phyloP scores from a whole-genome alignment of 2,329 filamentous ascomycete species.

The Cladosporium phlei region DNA sequence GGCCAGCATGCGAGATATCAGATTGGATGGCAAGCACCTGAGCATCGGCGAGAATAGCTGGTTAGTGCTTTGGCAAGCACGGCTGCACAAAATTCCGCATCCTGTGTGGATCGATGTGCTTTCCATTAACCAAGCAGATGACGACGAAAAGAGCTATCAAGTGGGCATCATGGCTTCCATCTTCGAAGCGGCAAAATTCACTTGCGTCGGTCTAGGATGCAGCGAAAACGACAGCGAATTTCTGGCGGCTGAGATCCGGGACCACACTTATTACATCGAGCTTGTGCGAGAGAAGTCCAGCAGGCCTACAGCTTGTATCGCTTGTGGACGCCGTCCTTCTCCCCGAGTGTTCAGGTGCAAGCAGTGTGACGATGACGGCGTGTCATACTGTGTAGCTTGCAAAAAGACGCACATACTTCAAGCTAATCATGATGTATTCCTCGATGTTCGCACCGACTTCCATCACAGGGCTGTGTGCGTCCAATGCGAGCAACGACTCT shows the following conservation, averaged over 20 bases:
- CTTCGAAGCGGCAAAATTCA: constrained; percentile 5
- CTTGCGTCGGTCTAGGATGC: constrained; percentile 10
- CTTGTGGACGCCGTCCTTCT: neutral
- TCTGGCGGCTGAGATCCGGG: neutral
- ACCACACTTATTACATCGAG: neutral
- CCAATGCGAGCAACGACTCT: neutral
- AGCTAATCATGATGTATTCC: neutral
- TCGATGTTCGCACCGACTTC: neutral
- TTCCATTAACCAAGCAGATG: constrained; percentile 17
- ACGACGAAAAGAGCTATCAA: constrained; percentile 16
- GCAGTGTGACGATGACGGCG: neutral
- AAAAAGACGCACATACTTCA: neutral
- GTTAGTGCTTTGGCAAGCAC: neutral
- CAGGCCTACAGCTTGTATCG: neutral
- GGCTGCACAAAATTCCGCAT: neutral
- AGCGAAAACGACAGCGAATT: neutral
- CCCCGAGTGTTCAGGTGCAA: neutral
- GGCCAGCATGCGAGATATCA: neutral
- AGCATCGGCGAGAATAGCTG: neutral
- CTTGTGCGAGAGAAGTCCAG: too few relatives aligned
- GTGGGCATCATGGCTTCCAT: constrained; percentile 18
- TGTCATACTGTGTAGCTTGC: neutral
- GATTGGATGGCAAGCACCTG: neutral
- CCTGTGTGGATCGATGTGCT: constrained; percentile 20
- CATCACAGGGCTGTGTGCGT: neutral